These are phyloP conservation scores for Pseudogymnoascus pannorum DNA, from an alignment of 2,329 filamentous ascomycete species.

Conservation along the genomic window DNA sequence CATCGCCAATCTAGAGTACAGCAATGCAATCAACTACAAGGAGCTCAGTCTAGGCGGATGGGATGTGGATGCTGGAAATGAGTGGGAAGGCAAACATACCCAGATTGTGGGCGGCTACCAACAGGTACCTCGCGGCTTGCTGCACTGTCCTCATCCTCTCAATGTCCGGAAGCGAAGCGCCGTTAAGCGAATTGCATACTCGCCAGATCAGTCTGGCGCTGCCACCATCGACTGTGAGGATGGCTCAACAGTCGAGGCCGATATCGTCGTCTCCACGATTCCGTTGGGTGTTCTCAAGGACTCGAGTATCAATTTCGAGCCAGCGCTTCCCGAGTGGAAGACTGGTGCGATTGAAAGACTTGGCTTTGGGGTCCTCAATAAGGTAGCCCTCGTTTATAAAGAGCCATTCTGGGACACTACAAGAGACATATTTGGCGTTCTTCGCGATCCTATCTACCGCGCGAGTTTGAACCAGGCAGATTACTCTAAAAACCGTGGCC, in stretches of 20 bases:
- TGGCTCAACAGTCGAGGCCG: conserved; percentile 70
- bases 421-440: conserved; percentile 87
- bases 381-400: conserved; percentile 85
- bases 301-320: conserved; percentile 76
- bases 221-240: conserved; percentile 68
- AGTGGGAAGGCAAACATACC: conserved; percentile 91
- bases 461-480: conserved; percentile 71
- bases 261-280: conserved; percentile 83
- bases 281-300: conserved; percentile 88
- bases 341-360: conserved; percentile 69
- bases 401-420: conserved; percentile 84
- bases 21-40: conserved; percentile 83
- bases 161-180: conserved; percentile 67
- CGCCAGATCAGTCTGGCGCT: conserved; percentile 41
- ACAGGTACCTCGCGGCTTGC: conserved; percentile 80
- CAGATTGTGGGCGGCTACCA: conserved; percentile 94
- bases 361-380: conserved; percentile 91
- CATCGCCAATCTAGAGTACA: conserved; percentile 95
- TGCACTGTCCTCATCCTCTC: conserved; percentile 67
- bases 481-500: conserved; percentile 72
- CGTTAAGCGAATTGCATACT: conserved; percentile 65
- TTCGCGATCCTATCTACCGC: conserved; percentile 64
- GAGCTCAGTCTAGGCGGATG: conserved; percentile 83
- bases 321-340: conserved; percentile 84
- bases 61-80: conserved; percentile 96